Evolutionary conservation across 2,329 filamentous ascomycete genomes (phyloP), one percentile per base, ranked within the genome.

Genomic region (Arachnopeziza araneosa): DNA sequence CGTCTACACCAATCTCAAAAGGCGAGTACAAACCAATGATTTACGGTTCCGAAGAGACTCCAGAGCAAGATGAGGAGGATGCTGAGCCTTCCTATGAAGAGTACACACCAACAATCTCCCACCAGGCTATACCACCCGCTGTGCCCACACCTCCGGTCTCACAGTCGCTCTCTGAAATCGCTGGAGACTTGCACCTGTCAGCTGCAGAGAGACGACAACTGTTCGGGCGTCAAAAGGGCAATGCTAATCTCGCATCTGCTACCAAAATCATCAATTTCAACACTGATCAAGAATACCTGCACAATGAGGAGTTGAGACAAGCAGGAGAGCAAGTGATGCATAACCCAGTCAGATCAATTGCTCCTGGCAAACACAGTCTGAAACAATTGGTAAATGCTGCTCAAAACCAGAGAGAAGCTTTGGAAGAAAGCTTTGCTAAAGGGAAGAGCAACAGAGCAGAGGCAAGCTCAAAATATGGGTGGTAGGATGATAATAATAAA

Each of bases 381-480:
- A 87, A 88, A 71, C 92, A 96, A 77, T 80, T 98, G 68, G 89
- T 98, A 66, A 91, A 86, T 74, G 89, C 89, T 63, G 93, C 90
- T 24, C 85, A 85, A 66, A 90, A 81, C 63, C 92, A 98, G 75
- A 86, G 87, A 71, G 91, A 96, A 12, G 92, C 91, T 1, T 77
- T 97, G 66, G 92, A 97, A 75, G 93, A 98, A 70, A 93, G 90
- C 72, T 97, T 96, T 78, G 91, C 91, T 22, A 80, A 87, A 66
- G 90, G 91, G 6, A 87, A 84, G 76, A 84, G 82, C 68, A 95
- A 93, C 70, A 87, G 90, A 74, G 87, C 84, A 68, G 92, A 96
- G 72, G 91, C 91, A 22, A 90, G 89, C 3, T 86, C 84, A 60
- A 85, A 84, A 68, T 97, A 97, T 76, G 93, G 93, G 5, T 97